Evolutionary conservation across 176 grass and related monocot genomes (phyloP), one percentile per base, ranked within the genome.

Genomic region (Eragrostis curvula): DNA sequence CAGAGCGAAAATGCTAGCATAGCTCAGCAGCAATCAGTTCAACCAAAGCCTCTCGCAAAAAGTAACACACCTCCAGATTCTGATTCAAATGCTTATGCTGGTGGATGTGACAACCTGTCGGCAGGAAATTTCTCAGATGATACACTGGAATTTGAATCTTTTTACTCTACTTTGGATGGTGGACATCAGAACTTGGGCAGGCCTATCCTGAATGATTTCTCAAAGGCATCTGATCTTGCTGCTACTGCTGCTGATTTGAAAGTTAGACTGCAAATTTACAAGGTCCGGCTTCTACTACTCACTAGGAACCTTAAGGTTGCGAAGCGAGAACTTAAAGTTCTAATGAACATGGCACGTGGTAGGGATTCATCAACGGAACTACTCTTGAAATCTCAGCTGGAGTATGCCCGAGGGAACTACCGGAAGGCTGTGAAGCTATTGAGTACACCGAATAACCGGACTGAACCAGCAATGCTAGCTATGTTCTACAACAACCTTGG

Each of bases 291-390:
- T 60, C 82, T 97, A 44, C 85, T 97, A 21, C 88, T 94, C 68
- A 88, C 92, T 73, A 89, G 90, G 82, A 97, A 97, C 83, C 83
- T 94, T 45, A 97, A 97, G 65, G 90, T 88, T 80, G 95, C 95
- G 12, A 97, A 97, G 88, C 71, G 95, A 75, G 95, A 97, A 85
- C 90, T 97, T n/a, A 97, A 97, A 89, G 85, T 94, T 65, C 83
- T 93, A 46, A 97, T 97, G 95, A 97, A 97, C 89, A 92, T 97
- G 86, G 95, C 89, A 83, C 91, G 90, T 82, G 92, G 92, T 81
- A 88, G 92, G 85, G 95, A 97, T 92, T 97, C 92, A 23, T 97
- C 92, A 36, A 82, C 90, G 20, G 92, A 94, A 66, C 92, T 97
- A 43, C 85, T 94, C 47, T 84, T 97, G 70, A 97, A 97, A 75